Base-by-base conservation (phyloP, 345 rosid species). In the Melaleuca alternifolia region DNA sequence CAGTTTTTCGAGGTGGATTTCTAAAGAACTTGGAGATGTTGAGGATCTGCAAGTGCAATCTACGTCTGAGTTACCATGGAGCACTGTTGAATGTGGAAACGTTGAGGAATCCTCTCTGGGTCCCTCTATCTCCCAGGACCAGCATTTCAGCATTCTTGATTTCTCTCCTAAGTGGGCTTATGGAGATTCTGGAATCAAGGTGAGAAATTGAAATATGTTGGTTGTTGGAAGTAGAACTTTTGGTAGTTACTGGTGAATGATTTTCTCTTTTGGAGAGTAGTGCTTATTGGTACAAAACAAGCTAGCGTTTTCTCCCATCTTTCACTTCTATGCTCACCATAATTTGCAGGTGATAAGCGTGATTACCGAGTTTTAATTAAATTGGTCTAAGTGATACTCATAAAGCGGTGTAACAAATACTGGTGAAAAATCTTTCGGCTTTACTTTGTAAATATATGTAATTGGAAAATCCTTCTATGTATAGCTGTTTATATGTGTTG, bases 61-160 rank as follows among this genome's bases (percentile, higher is more conserved):
- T 85, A 90, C 96, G 51, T 89, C 92, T 86, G 93, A 95, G 86
- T 84, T 95, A 88, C 88, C 93, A 86, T 96, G 99, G 99, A 91
- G 89, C 88, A 56, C 93, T 52, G 96, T 90, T 84, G 98, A 95
- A 24, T 91, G 94, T 91, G 98, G 90, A 82, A 93, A 91, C 88
- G 94, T 90, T 54, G 95, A 92, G 62, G 95, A 91, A 76, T 83
- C 93, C 83, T 90, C 96, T 48, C 89, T 95, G 91, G 92, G 97
- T 90, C 99, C 98, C 85, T 95, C 97, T 85, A 93, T 96, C 86
- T 92, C 98, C 54, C 96, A 93, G 87, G 97, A 95, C 84, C 99
- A 96, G 89, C 98, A 92, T 85, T 96, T 95, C 90, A 95, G 96
- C 90, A 95, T 96, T 82, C 87, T 88, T 82, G 95, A 95, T 86